phyloP scores from a whole-genome alignment of 1,139 yeast genomes.

The Sugiyamaella pinicola region DNA sequence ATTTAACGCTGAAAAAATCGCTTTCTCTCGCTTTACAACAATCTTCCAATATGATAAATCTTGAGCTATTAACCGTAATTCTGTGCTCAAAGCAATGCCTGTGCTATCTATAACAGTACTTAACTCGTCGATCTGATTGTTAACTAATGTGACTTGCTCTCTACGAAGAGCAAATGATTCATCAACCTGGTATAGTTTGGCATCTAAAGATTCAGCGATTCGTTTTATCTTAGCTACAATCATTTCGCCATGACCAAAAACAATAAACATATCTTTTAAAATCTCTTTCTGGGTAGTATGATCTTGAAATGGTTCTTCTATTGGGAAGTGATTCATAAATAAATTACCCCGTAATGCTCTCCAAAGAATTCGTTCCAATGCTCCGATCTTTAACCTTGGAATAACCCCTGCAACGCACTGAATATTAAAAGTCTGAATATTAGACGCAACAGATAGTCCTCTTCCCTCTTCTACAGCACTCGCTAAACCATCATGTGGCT shows the following conservation, averaged over 20 bases:
- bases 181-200: conserved; percentile 67
- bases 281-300: conserved; percentile 51
- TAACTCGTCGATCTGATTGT: conserved; percentile 61
- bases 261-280: conserved; percentile 73
- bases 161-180: conserved; percentile 59
- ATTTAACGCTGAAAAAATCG: conserved; percentile 75
- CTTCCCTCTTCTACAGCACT: conserved; percentile 24
- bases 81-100: conserved; percentile 68
- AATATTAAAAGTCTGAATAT: conserved; percentile 39
- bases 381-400: conserved; percentile 65
- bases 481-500: not conserved
- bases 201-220: conserved; percentile 85
- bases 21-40: conserved; percentile 66
- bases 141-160: conserved; percentile 59
- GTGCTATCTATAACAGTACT: conserved; percentile 73
- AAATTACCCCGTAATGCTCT: conserved; percentile 89
- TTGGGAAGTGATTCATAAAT: conserved; percentile 69
- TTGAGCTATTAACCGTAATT: conserved; percentile 74
- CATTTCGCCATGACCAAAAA: conserved; percentile 85
- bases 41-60: conserved; percentile 76
- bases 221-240: conserved; percentile 67
- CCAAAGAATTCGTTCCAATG: conserved; percentile 89
- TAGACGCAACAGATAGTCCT: conserved; percentile 13
- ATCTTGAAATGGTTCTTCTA: conserved; percentile 61
- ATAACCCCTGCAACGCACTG: conserved; percentile 85